These are phyloP conservation scores for Beta vulgaris DNA, from an alignment of 148 eudicot genomes.

Conservation along the genomic window DNA sequence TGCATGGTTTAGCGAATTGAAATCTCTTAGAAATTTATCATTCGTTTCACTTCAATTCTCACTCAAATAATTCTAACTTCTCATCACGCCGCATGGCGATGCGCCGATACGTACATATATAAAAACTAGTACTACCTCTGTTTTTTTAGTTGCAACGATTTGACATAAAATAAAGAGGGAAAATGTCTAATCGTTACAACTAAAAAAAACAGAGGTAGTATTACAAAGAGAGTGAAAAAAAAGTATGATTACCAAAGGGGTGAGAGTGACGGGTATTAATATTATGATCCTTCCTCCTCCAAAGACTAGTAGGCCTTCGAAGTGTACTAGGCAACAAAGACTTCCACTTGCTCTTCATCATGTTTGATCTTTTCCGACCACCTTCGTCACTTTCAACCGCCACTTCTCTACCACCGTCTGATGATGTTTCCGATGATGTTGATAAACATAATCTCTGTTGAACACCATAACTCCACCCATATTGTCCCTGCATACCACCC, in stretches of 20 bases:
- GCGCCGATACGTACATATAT: no score
- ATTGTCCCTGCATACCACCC: conserved; percentile 21
- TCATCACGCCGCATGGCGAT: no score
- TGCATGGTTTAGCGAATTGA: no score
- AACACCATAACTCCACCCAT: conserved; percentile 25
- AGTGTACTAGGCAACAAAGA: conserved; percentile 42
- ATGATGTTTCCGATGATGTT: conserved; percentile 20
- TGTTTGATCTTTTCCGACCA: conserved; percentile 21
- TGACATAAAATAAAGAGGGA: no score
- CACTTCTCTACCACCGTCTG: conserved; percentile 37
- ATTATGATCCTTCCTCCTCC: conserved; percentile 34
- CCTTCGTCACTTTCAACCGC: conserved; percentile 31
- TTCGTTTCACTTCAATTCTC: no score
- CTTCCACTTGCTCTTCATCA: conserved; percentile 23
- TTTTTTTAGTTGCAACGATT: no score
- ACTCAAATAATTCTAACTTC: no score
- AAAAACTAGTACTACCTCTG: no score
- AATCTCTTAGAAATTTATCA: no score
- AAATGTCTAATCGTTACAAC: no score
- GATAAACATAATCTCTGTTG: conserved; percentile 34
- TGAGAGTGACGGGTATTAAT: conserved; percentile 6
- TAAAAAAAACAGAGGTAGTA: no score
- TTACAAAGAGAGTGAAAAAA: no score
- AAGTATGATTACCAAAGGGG: conserved; percentile 18
- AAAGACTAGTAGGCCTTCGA: conserved; percentile 33